These are phyloP conservation scores for Calcarisporium arbuscula DNA, from an alignment of 2,329 filamentous ascomycete genomes.

Conservation along the genomic window DNA sequence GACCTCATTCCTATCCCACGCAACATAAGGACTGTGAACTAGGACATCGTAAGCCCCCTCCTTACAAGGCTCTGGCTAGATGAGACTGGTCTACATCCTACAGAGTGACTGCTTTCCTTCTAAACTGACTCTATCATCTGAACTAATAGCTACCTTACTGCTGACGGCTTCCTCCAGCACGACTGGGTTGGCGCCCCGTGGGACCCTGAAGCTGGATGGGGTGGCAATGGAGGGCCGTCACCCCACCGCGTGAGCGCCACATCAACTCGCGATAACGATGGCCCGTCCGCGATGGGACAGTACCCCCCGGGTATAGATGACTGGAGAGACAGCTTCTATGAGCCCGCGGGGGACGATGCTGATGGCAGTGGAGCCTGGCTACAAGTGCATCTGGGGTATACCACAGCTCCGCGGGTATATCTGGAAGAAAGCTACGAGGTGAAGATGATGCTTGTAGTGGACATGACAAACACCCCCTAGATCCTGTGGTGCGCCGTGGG, in stretches of 20 bases:
- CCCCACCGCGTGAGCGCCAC: slow-evolving; percentile 43
- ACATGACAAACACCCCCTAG: slow-evolving; percentile 46
- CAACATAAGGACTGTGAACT: slow-evolving; percentile 43
- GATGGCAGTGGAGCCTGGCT: slow-evolving; percentile 41
- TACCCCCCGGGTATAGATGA: slow-evolving; percentile 38
- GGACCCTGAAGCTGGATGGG: slow-evolving; percentile 33
- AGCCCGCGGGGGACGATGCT: slow-evolving; percentile 55
- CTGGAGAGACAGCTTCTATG: slow-evolving; percentile 46
- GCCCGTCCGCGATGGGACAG: slow-evolving; percentile 13
- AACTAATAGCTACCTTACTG: slow-evolving; percentile 39
- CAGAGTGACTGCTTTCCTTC: slow-evolving; percentile 50
- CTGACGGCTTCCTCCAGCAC: slow-evolving; percentile 45
- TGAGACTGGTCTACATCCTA: slow-evolving; percentile 39
- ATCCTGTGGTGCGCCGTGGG: slow-evolving; percentile 28
- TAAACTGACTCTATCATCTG: slow-evolving; percentile 51
- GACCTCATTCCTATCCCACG: slow-evolving; percentile 44
- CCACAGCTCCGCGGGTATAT: slow-evolving; percentile 41
- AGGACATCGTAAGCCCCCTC: slow-evolving; percentile 47
- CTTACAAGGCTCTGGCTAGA: slow-evolving; percentile 48
- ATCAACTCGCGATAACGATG: slow-evolving; percentile 17
- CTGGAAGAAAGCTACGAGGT: slow-evolving; percentile 54
- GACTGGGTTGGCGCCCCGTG: slow-evolving; percentile 50
- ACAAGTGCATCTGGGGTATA: slow-evolving; percentile 43
- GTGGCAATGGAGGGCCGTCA: slow-evolving; percentile 47
- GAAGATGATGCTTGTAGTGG: slow-evolving; percentile 52